Percentiles rank a stretch among this genome's conserved stretches.
Conservation (phyloP, 805 yeast genomes). For the Metschnikowia similis region DNA sequence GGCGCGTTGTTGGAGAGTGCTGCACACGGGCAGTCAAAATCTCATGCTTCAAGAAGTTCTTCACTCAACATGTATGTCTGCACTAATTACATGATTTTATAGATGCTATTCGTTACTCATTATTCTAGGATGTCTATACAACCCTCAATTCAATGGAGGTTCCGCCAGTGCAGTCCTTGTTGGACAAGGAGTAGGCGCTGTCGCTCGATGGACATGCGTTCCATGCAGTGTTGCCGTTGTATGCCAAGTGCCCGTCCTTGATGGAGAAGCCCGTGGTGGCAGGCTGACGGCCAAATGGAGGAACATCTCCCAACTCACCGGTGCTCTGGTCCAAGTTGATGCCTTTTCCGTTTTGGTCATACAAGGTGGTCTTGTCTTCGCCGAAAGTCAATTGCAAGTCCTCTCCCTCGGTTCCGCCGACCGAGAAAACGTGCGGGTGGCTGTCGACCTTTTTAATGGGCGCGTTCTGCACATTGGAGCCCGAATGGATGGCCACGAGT, state of each 20-base stretch:
- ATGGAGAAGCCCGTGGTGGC: slow-evolving; percentile 40
- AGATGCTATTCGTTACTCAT: background rate
- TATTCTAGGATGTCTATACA: slow-evolving; percentile 1
- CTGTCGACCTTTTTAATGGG: slow-evolving; percentile 25
- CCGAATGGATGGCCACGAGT: slow-evolving; percentile 22
- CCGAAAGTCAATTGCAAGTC: slow-evolving; percentile 12
- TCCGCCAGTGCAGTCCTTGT: slow-evolving; percentile 27
- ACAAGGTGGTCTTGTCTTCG: slow-evolving; percentile 9
- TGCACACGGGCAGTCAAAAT: too few species aligned
- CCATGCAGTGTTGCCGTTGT: slow-evolving; percentile 32
- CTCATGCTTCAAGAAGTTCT: too few species aligned
- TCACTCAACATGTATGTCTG: too few species aligned
- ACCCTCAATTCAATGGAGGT: slow-evolving; percentile 24
- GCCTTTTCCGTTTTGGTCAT: slow-evolving; percentile 29
- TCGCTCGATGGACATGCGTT: slow-evolving; percentile 34
- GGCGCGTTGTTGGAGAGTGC: too few species aligned
- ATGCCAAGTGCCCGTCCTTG: slow-evolving; percentile 32
- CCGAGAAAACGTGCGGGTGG: slow-evolving; percentile 32
- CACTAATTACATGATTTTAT: too few species aligned
- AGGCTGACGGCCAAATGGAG: slow-evolving; percentile 28
- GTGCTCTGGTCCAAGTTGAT: slow-evolving; percentile 25
- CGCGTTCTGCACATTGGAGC: slow-evolving; percentile 23
- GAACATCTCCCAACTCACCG: slow-evolving; percentile 32
- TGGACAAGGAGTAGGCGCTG: slow-evolving; percentile 20
- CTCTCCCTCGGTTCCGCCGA: slow-evolving; percentile 30